phyloP scores from a whole-genome alignment of 768 basidiomycete genomes.

The Tremella fuciformis region DNA sequence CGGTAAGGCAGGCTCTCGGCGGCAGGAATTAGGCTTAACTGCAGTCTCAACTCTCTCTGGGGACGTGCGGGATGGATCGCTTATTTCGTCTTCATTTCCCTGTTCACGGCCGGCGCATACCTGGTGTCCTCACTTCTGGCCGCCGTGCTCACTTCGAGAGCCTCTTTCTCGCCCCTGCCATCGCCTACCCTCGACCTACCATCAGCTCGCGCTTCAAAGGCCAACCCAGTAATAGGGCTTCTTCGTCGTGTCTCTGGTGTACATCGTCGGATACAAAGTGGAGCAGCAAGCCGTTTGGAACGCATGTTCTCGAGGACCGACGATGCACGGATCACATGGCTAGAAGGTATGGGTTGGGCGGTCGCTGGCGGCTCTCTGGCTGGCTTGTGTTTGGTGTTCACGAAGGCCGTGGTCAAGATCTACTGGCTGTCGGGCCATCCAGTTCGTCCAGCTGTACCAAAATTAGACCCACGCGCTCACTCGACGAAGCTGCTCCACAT shows the following conservation, averaged over 20 bases:
- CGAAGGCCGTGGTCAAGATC: conserved; percentile 58
- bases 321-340: conserved; percentile 83
- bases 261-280: conserved; percentile 20
- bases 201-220: conserved; percentile 11
- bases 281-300: conserved; percentile 59
- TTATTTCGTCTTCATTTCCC: conserved; percentile 77
- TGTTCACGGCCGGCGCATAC: conserved; percentile 65
- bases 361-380: conserved; percentile 87
- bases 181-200: conserved; percentile 44
- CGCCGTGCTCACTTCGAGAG: conserved; percentile 65
- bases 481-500: conserved; percentile 69
- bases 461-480: conserved; percentile 68
- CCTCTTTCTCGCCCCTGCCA: conserved; percentile 66
- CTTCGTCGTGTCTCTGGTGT: conserved; percentile 11
- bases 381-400: conserved; percentile 84
- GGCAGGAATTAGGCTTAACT: conserved; percentile 11
- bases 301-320: conserved; percentile 72
- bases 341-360: conserved; percentile 89
- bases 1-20: conserved; percentile 24
- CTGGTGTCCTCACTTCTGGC: conserved; percentile 71
- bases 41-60: conserved; percentile 79
- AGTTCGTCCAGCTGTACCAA: conserved; percentile 25
- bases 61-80: conserved; percentile 81
- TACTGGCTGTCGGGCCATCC: conserved; percentile 38
- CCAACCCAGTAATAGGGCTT: conserved; percentile 23